Conservation (phyloP, 2,329 filamentous ascomycete species). For the Aspergillus costaricaensis region DNA sequence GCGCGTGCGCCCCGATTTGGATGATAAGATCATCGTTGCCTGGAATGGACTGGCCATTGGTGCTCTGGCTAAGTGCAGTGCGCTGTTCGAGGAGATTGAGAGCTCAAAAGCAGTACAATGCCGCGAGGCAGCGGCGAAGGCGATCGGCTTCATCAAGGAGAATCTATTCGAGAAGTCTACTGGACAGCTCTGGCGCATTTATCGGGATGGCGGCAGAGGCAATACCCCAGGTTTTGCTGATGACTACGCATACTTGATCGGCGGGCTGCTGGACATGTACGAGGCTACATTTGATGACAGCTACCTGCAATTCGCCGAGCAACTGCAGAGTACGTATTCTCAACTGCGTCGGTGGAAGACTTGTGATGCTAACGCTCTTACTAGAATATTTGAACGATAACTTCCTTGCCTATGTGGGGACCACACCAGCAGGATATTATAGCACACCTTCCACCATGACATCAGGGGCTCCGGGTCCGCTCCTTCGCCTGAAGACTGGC, state of each 20-base stretch:
- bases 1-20: constrained; percentile 73
- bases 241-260: constrained; percentile 88
- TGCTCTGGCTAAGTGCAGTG: constrained; percentile 74
- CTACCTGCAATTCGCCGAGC: constrained; percentile 78
- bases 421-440: constrained; percentile 44
- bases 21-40: constrained; percentile 83
- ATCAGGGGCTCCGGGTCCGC: constrained; percentile 59
- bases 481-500: constrained; percentile 88
- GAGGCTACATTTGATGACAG: constrained; percentile 75
- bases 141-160: constrained; percentile 70
- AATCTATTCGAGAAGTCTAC: constrained; percentile 69
- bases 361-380: constrained; percentile 12
- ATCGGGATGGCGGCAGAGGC: constrained; percentile 64
- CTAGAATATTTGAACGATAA: constrained; percentile 69
- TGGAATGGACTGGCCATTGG: constrained; percentile 90
- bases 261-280: constrained; percentile 81
- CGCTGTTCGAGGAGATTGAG: constrained; percentile 64
- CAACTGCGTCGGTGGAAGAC: neutral
- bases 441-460: constrained; percentile 51
- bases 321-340: constrained; percentile 67
- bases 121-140: constrained; percentile 64
- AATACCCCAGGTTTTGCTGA: constrained; percentile 78
- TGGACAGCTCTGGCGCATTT: constrained; percentile 71
- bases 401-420: constrained; percentile 69
- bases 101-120: constrained; percentile 62